Base-by-base conservation (phyloP, 306 rosid species). In the Abrus precatorius region DNA sequence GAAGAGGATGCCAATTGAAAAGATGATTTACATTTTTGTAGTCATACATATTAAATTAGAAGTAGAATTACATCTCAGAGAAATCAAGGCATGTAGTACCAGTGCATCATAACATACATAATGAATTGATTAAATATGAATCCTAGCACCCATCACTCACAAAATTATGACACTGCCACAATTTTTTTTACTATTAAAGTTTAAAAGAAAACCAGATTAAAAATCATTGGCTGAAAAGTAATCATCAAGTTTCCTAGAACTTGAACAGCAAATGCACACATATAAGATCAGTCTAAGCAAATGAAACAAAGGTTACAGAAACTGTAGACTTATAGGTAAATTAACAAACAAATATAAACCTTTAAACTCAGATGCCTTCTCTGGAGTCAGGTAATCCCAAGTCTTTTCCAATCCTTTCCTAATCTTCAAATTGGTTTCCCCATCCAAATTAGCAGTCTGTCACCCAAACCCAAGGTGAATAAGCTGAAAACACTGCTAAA, bases 391-490 rank as follows among this genome's bases (percentile, higher is more conserved):
- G 79, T 89, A 93, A 89, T 95, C 99, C 97, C 99, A 95, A n/a
- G 99, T 95, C 84, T 87, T 95, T 79, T 95, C 99, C 81, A 88
- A 60, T 63, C 93, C 99, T 88, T 95, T 95, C 69, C 97, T 86
- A 80, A 95, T 95, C 87, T 95, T 95, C 75, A 95, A 90, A 88
- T 95, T 95, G 71, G 97, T 95, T 87, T 95, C 99, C 88, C 97
- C 99, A 3, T 95, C 99, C 88, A 95, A 84, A 88, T 95, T 95
- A 81, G 99, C 97, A 74, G 99, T 95, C 97, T 92, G 86, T 68
- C 65, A 76, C 50, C 73, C 80, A 77, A 60, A 84, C 63, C 55
- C 40, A 57, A 49, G 40, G 79, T 76, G 48, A 74, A 62, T 47
- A 66, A 78, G 68, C 34, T 7, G 57, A 43, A 50, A 12, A 43